Evolutionary conservation across 2,329 filamentous ascomycete genomes (phyloP), one percentile per base, ranked within the genome.

Genomic region (Claviceps arundinis): DNA sequence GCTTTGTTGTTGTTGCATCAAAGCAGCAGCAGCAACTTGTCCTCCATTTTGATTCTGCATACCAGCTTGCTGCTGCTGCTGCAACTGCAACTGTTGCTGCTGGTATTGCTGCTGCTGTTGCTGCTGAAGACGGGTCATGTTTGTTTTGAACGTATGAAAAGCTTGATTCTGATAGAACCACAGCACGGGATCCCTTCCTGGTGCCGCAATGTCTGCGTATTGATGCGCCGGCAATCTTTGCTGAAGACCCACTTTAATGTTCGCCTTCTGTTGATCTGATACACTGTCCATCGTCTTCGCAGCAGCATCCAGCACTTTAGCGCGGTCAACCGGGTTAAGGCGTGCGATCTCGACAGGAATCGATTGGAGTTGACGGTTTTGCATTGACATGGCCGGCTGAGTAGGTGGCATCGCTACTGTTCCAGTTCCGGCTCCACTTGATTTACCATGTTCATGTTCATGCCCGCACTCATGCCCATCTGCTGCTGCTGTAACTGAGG

Each of bases 111-210:
- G 56, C 45, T 59, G 57, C 50, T 66, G 57, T 19, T 65, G 55
- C 48, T 61, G 57, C 34, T 55, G 52, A 40, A 56, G 55, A 26
- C 59, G 60, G 56, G 59, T 64, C 61, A 61, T 64, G 50, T 58
- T 62, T 17, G 55, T 57, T 22, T 60, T 64, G 11, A 68, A 60
- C 3, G 63, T 55, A 13, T 67, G 62, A 24, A 72, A 62, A 1
- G 73, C 67, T 38, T 76, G 70, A 3, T 69, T 66, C 54, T 78
- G 74, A 45, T 71, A 81, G 53, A 69, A 75, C 52, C 73, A 65
- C 19, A 75, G 53, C 2, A 78, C 54, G 0, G 74, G 75, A 56
- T 83, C 79, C 40, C 72, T 68, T 4, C 68, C 68, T 44, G 73
- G 68, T 0, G 64, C 58, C 44, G 73, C 69, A 19, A 76, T 65